These are phyloP conservation scores for Talinum fruticosum DNA, from an alignment of 148 eudicot species.

Conservation along the genomic window DNA sequence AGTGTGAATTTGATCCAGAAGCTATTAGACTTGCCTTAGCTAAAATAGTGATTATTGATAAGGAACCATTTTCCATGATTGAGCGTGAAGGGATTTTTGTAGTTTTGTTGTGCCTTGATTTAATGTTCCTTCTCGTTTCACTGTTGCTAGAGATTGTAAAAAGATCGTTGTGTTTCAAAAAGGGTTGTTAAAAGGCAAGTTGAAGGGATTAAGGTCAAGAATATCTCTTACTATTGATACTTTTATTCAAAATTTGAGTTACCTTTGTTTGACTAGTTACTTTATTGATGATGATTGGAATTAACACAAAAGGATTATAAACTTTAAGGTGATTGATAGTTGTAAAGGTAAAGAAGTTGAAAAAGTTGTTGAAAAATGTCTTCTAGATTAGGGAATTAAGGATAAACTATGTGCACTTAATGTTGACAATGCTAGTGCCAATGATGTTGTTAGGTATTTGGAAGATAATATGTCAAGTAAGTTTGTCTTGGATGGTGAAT, in stretches of 20 bases:
- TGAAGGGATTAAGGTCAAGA: slow-evolving; percentile 1
- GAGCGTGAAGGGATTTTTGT: neutral
- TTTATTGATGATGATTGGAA: slow-evolving; percentile 12
- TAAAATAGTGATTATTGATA: slow-evolving; percentile 8
- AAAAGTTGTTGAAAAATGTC: no score
- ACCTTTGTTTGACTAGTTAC: slow-evolving; percentile 8
- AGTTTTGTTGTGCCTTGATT: neutral
- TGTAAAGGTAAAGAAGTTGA: no score
- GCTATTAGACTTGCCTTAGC: neutral
- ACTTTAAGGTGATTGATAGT: no score
- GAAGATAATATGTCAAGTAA: no score
- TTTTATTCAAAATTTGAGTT: neutral
- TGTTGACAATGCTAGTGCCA: no score
- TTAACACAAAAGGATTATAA: neutral
- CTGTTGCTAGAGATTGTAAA: slow-evolving; percentile 4
- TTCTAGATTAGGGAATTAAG: no score
- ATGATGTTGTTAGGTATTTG: no score
- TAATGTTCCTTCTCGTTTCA: neutral
- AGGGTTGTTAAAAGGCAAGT: neutral
- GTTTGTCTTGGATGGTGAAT: neutral
- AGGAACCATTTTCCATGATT: neutral
- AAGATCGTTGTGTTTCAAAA: neutral
- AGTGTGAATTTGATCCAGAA: neutral
- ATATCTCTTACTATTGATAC: neutral
- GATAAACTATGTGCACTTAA: no score